A percentile compares a stretch with the other conserved stretches of the same genome.
Evolutionary conservation across 805 yeast species (phyloP).

Genomic region (Pichia sporocuriosa): DNA sequence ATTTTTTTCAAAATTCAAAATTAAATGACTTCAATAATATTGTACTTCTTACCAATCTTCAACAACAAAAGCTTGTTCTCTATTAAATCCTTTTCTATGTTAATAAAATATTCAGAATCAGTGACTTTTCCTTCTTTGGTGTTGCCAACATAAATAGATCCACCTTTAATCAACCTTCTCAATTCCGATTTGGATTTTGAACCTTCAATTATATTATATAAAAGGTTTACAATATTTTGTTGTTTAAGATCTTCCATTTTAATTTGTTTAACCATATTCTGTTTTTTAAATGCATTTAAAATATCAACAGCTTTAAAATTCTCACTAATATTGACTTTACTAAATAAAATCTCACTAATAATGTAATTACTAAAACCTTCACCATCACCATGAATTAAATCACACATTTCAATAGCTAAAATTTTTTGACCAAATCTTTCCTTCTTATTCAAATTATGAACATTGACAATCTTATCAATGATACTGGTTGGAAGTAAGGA

Average conservation of each 20-base stretch:
- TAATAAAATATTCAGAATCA: constrained; percentile 43
- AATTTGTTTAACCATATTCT: constrained; percentile 44
- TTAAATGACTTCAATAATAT: constrained; percentile 40
- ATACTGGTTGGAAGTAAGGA: constrained; percentile 65
- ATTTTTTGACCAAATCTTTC: constrained; percentile 64
- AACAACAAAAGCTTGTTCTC: constrained; percentile 57
- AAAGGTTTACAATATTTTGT: constrained; percentile 43
- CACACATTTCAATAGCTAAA: constrained; percentile 80
- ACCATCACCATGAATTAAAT: constrained; percentile 79
- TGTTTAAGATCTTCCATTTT: constrained; percentile 26
- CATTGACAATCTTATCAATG: constrained; percentile 45
- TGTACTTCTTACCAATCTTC: constrained; percentile 69
- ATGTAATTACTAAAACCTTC: constrained; percentile 60
- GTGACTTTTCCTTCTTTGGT: constrained; percentile 41
- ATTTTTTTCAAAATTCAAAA: background rate
- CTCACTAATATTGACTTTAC: constrained; percentile 15
- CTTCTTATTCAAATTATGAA: constrained; percentile 56
- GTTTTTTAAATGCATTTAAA: constrained; percentile 48
- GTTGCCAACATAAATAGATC: constrained; percentile 69
- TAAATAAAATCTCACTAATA: constrained; percentile 60
- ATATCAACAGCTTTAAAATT: constrained; percentile 45
- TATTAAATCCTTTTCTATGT: constrained; percentile 41
- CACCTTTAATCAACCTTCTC: constrained; percentile 50
- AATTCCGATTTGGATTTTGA: constrained; percentile 35
- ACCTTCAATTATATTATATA: constrained; percentile 42